A percentile compares a stretch with the other conserved stretches of the same genome.
Evolutionary conservation across 2,329 filamentous ascomycete species (phyloP).

Genomic region (Coniochaeta pulveracea): DNA sequence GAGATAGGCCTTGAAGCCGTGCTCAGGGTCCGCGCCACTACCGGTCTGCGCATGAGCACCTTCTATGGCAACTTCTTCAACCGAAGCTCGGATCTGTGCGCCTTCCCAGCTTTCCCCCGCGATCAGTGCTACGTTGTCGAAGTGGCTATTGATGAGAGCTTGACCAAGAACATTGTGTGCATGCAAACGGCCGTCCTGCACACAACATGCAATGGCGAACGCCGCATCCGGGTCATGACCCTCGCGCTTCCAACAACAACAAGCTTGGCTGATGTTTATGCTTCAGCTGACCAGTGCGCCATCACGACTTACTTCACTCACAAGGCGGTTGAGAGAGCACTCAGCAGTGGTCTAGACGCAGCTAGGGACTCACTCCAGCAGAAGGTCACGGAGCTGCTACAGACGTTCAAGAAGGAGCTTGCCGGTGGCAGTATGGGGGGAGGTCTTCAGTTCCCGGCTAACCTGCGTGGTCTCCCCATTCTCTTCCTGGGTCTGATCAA

Average conservation of each 20-base stretch:
- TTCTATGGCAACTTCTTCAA: slow-evolving; percentile 99
- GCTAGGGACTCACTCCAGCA: slow-evolving; percentile 83
- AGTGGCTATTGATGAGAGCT: slow-evolving; percentile 90
- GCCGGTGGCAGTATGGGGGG: slow-evolving; percentile 93
- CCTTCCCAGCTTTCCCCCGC: slow-evolving; percentile 93
- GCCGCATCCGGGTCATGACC: slow-evolving; percentile 89
- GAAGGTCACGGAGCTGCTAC: slow-evolving; percentile 84
- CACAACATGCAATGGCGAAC: slow-evolving; percentile 94
- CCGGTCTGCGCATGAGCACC: slow-evolving; percentile 87
- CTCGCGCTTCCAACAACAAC: slow-evolving; percentile 87
- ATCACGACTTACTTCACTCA: slow-evolving; percentile 93
- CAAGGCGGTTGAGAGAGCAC: slow-evolving; percentile 86
- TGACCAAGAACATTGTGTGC: slow-evolving; percentile 85
- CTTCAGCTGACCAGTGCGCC: slow-evolving; percentile 87
- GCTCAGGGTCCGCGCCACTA: slow-evolving; percentile 87
- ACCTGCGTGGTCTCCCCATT: slow-evolving; percentile 77
- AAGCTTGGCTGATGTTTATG: slow-evolving; percentile 81
- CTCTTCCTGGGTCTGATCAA: slow-evolving; percentile 93
- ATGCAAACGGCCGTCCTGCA: slow-evolving; percentile 91
- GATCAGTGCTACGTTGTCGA: slow-evolving; percentile 98
- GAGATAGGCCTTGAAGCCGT: slow-evolving; percentile 96
- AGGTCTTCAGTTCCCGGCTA: slow-evolving; percentile 87
- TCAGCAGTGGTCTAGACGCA: slow-evolving; percentile 79
- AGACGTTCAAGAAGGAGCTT: slow-evolving; percentile 94
- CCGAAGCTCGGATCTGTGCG: slow-evolving; percentile 90